Percentiles rank a stretch among this genome's conserved stretches.
These are phyloP conservation scores for Lentinus tigrinus DNA, from an alignment of 768 basidiomycete genomes.

Conservation along the genomic window DNA sequence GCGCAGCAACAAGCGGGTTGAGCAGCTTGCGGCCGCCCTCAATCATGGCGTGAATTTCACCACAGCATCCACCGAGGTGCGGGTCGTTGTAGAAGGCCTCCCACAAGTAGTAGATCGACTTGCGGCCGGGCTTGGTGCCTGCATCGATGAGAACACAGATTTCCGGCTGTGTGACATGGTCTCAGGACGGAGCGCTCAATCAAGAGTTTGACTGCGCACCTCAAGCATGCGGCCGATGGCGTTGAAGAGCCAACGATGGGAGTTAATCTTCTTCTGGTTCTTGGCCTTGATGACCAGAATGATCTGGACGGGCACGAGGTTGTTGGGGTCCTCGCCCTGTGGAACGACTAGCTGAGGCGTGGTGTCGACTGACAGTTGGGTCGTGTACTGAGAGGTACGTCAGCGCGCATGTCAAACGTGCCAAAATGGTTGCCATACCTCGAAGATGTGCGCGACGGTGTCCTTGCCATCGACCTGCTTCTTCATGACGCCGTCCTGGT, in stretches of 20 bases:
- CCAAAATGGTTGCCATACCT: slow-evolving; percentile 46
- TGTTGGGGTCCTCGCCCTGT: slow-evolving; percentile 85
- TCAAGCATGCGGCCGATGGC: slow-evolving; percentile 82
- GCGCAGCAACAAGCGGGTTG: slow-evolving; percentile 90
- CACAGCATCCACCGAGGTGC: slow-evolving; percentile 84
- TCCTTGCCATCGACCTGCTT: slow-evolving; percentile 87
- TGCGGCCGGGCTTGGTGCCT: slow-evolving; percentile 95
- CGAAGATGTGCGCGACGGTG: slow-evolving; percentile 92
- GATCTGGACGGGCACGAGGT: slow-evolving; percentile 89
- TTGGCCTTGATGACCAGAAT: slow-evolving; percentile 90
- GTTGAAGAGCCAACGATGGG: slow-evolving; percentile 95
- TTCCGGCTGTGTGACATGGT: slow-evolving; percentile 68
- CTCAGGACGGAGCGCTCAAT: background rate
- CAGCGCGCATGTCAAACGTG: background rate
- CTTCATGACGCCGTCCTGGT: slow-evolving; percentile 95
- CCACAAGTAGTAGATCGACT: slow-evolving; percentile 95
- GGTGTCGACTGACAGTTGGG: slow-evolving; percentile 90
- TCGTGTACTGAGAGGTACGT: slow-evolving; percentile 72
- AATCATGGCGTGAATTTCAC: slow-evolving; percentile 97
- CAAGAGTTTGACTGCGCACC: slow-evolving; percentile 37
- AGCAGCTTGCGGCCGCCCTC: slow-evolving; percentile 88
- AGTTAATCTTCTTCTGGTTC: slow-evolving; percentile 96
- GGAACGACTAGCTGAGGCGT: slow-evolving; percentile 90
- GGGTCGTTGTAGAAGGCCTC: slow-evolving; percentile 84
- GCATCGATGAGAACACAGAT: slow-evolving; percentile 92